These are phyloP conservation scores for Penicillium fuscoglaucum DNA, from an alignment of 2,329 filamentous ascomycete species.

Conservation along the genomic window DNA sequence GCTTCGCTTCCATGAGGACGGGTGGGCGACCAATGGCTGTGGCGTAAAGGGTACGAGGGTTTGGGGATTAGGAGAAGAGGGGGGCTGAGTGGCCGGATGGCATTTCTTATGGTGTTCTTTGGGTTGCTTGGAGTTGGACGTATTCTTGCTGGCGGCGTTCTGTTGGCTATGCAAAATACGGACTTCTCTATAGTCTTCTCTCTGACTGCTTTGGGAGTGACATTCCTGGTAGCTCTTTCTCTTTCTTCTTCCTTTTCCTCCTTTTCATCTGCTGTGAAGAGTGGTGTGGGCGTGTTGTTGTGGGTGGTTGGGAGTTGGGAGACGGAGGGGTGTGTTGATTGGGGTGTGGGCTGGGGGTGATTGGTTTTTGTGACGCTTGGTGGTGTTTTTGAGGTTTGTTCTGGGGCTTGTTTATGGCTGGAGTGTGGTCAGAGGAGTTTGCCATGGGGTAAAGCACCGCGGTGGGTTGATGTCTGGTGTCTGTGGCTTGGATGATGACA, in stretches of 20 bases:
- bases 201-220: background rate
- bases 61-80: background rate
- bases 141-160: background rate
- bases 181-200: background rate
- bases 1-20: slow-evolving; percentile 44
- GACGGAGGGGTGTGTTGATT: slow-evolving; percentile 1
- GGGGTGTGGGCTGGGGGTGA: slow-evolving; percentile 11
- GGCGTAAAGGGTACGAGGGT: slow-evolving; percentile 30
- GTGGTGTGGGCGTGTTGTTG: slow-evolving; percentile 2
- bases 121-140: background rate
- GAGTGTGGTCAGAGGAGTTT: slow-evolving; percentile 8
- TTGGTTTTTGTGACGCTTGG: slow-evolving; percentile 5
- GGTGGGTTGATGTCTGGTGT: slow-evolving; percentile 23
- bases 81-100: background rate
- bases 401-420: slow-evolving; percentile 5
- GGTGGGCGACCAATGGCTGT: slow-evolving; percentile 46
- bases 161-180: background rate
- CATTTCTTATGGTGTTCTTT: background rate
- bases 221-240: background rate
- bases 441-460: slow-evolving; percentile 30
- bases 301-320: slow-evolving; percentile 6
- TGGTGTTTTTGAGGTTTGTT: background rate
- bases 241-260: background rate
- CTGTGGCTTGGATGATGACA: slow-evolving; percentile 41
- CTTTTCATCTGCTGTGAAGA: slow-evolving; percentile 5